Percentiles rank a stretch among this genome's conserved stretches.
phyloP scores from a whole-genome alignment of 2,329 filamentous ascomycete species.

The Colletotrichum falcatum region DNA sequence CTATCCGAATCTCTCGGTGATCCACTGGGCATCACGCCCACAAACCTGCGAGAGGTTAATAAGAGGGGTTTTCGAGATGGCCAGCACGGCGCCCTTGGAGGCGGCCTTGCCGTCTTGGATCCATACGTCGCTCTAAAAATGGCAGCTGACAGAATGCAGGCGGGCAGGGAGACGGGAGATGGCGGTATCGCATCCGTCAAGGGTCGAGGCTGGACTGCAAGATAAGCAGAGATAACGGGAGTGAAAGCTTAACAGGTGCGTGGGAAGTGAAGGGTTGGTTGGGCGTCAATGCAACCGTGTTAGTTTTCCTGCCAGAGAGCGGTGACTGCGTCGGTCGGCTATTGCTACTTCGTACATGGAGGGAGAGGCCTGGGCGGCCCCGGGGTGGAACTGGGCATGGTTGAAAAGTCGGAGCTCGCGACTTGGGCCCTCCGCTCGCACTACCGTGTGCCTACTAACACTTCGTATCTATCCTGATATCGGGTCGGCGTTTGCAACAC shows the following conservation, averaged over 20 bases:
- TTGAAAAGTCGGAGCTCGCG: slow-evolving; percentile 32
- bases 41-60: slow-evolving; percentile 20
- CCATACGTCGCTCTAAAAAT: neutral
- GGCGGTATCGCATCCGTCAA: no score
- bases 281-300: neutral
- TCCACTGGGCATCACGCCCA: neutral
- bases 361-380: no score
- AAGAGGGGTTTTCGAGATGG: slow-evolving; percentile 4
- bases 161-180: slow-evolving; percentile 11
- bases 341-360: no score
- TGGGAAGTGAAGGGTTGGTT: neutral
- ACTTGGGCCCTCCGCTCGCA: slow-evolving; percentile 19
- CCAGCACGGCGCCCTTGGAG: neutral
- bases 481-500: slow-evolving; percentile 16
- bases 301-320: no score
- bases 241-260: neutral
- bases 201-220: no score
- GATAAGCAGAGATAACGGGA: no score
- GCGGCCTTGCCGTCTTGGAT: neutral
- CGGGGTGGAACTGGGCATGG: neutral
- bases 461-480: no score
- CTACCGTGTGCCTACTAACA: neutral
- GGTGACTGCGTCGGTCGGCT: no score
- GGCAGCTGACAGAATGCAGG: neutral
- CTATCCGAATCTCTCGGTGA: neutral